Evolutionary conservation across 1,284 basidiomycete species (phyloP).

Genomic region (Irpex rosettiformis): DNA sequence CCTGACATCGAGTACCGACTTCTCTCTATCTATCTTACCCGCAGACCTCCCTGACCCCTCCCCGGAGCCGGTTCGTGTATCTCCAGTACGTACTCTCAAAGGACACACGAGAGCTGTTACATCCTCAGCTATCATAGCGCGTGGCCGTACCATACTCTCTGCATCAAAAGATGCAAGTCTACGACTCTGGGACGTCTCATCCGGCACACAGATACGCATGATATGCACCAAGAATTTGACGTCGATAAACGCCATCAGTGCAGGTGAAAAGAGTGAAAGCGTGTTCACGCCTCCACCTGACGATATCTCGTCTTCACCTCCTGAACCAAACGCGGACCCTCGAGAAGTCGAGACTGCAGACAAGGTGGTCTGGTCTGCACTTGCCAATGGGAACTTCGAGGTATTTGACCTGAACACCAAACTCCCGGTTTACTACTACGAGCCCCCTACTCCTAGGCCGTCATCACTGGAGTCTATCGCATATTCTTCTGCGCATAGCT

Average conservation of each 20-base stretch:
- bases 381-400: slow-evolving; percentile 57
- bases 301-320: slow-evolving; percentile 13
- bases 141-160: slow-evolving; percentile 64
- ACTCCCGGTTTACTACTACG: slow-evolving; percentile 32
- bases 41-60: slow-evolving; percentile 41
- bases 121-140: slow-evolving; percentile 56
- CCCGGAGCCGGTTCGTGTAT: slow-evolving; percentile 25
- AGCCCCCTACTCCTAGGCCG: slow-evolving; percentile 26
- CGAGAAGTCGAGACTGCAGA: slow-evolving; percentile 47
- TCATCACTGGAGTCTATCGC: slow-evolving; percentile 46
- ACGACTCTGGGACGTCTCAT: slow-evolving; percentile 73
- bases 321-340: slow-evolving; percentile 26
- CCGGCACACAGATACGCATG: slow-evolving; percentile 44
- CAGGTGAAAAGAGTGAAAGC: slow-evolving; percentile 34
- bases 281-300: slow-evolving; percentile 17
- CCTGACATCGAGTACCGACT: slow-evolving; percentile 61
- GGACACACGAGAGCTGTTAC: slow-evolving; percentile 68
- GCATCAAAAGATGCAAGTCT: slow-evolving; percentile 65
- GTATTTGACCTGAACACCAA: slow-evolving; percentile 56
- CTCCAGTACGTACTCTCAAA: slow-evolving; percentile 56
- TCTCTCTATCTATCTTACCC: slow-evolving; percentile 57
- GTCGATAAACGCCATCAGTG: slow-evolving; percentile 43
- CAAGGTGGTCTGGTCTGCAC: slow-evolving; percentile 50
- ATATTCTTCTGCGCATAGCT: slow-evolving; percentile 35
- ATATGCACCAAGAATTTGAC: slow-evolving; percentile 32